Evolutionary conservation across 2,329 filamentous ascomycete genomes (phyloP).

Genomic region (Coleophoma eucalyptorum): DNA sequence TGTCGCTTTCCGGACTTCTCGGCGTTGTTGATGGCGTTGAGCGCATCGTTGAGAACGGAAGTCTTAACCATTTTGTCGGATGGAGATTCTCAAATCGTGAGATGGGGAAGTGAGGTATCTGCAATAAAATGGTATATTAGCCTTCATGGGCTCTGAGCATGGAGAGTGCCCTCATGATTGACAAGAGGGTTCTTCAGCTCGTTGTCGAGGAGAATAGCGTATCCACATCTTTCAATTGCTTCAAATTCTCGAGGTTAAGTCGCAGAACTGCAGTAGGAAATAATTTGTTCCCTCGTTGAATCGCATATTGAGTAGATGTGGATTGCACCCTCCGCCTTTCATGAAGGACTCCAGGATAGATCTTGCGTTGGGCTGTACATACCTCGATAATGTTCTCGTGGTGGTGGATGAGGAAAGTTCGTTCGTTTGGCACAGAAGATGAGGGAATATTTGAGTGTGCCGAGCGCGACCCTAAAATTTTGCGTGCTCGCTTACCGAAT

Average conservation of each 20-base stretch:
- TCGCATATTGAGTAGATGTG: conserved; percentile 28
- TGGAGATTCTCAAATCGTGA: conserved; percentile 77
- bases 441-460: conserved; percentile 1
- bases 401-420: conserved; percentile 4
- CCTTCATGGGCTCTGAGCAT: conserved; percentile 58
- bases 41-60: conserved; percentile 98
- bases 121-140: conserved; percentile 47
- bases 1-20: conserved; percentile 99
- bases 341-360: conserved; percentile 24
- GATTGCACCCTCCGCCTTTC: conserved; percentile 50
- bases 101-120: conserved; percentile 63
- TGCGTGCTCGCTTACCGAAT: not conserved
- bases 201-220: conserved; percentile 61
- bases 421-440: not conserved
- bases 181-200: conserved; percentile 67
- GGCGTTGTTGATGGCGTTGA: conserved; percentile 99
- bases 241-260: not conserved
- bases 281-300: conserved; percentile 1
- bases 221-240: conserved; percentile 39
- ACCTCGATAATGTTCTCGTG: conserved; percentile 20
- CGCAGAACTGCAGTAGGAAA: not conserved
- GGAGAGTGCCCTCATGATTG: conserved; percentile 63
- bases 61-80: conserved; percentile 96
- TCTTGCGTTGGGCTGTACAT: conserved; percentile 19
- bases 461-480: no score